A percentile compares a stretch with the other conserved stretches of the same genome.
Conservation (phyloP, 208 protist genomes). For the Trypanosoma rangeli region DNA sequence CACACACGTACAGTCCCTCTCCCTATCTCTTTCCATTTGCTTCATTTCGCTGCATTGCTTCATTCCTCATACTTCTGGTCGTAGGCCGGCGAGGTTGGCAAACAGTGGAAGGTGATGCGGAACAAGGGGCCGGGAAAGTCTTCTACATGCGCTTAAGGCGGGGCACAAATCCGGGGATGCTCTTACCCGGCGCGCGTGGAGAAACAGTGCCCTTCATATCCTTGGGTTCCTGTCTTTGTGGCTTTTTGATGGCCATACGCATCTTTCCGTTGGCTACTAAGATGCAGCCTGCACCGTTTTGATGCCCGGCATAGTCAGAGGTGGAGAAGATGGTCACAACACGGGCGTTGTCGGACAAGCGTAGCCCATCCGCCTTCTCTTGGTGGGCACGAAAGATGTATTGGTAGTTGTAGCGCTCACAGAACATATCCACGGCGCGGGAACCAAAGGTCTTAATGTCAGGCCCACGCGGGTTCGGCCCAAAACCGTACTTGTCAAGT, state of each 20-base stretch:
- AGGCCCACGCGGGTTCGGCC: constrained; percentile 83
- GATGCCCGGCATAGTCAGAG: constrained; percentile 90
- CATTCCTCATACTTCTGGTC: neutral
- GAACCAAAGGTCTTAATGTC: constrained; percentile 91
- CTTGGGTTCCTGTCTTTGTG: constrained; percentile 60
- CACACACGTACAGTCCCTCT: constrained; percentile 1
- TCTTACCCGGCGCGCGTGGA: constrained; percentile 68
- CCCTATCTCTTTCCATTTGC: neutral
- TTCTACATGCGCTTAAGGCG: constrained; percentile 65
- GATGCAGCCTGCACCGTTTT: constrained; percentile 89
- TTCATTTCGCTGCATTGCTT: neutral
- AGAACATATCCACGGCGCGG: constrained; percentile 91
- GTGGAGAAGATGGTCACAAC: constrained; percentile 94
- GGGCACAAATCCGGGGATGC: constrained; percentile 58
- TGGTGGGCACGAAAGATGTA: constrained; percentile 95
- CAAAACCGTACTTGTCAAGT: constrained; percentile 89
- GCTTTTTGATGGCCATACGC: constrained; percentile 91
- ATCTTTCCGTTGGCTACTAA: constrained; percentile 86
- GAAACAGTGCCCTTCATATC: constrained; percentile 63
- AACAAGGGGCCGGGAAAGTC: neutral
- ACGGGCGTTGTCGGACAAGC: constrained; percentile 88
- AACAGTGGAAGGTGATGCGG: neutral
- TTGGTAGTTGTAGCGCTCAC: constrained; percentile 89
- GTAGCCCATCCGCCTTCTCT: constrained; percentile 88
- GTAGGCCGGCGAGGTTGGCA: neutral